Base-by-base conservation (phyloP, 2,329 filamentous ascomycete species). In the Nigrograna mackinnonii region DNA sequence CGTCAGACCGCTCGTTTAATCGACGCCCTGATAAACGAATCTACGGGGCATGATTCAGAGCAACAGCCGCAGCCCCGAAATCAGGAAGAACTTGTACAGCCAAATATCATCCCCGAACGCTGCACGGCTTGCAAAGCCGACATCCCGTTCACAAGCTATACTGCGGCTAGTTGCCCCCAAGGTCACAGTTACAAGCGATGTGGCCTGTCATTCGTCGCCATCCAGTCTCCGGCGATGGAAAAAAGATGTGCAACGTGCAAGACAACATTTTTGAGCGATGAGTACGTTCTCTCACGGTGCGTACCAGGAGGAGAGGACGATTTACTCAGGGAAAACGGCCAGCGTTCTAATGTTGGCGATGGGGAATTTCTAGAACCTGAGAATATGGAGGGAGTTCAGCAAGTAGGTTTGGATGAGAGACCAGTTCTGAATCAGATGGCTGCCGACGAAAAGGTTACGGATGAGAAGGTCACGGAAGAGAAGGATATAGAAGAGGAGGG, bases 121-220 rank as follows among this genome's bases (percentile, higher is more conserved):
- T 83, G 80, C 51, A 71, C 75, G 13, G 75, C 82, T 39, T 83
- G 80, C 50, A 60, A 69, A 13, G 58, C 68, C 3, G 58, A 62
- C 0, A 74, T 83, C 30, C 61, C 65, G 1, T 78, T 81, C 58
- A 68, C 71, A 35, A 75, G 75, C 35, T 54, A 74, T 9, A 56
- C 54, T 1, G 71, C 71, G 54, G 76, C 77, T 0, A 66, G 70
- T 31, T 83, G 80, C 54, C 54, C 52, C 1, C 69, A 71, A 35
- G 78, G 77, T 1, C 80, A 83, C 64, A 46, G 76, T 31, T 82
- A 79, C 44, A 74, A 67, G n/a, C 71, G 80, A 24, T 83, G 80
- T 51, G 70, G 70, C 11, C 49, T 82, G 17, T 79, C 76, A n/a
- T 77, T 79, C 38, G 52, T 80, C 5, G 69, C 78, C 1, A 79